A percentile compares a stretch with the other conserved stretches of the same genome.
Conservation (phyloP, 495 filamentous ascomycete genomes). For the Trichoderma erinaceum region DNA sequence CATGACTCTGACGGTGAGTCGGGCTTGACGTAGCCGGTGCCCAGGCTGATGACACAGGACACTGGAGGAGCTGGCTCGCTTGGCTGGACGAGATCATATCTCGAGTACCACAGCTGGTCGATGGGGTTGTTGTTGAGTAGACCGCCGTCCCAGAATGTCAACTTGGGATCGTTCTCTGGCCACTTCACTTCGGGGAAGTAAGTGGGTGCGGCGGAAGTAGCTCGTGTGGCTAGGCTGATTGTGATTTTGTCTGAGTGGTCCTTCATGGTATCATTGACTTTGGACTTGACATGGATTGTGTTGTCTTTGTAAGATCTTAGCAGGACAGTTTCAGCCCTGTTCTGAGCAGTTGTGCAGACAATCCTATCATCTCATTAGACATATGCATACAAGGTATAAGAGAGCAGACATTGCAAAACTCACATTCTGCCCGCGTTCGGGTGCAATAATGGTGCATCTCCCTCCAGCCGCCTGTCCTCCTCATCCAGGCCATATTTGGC, state of each 20-base stretch:
- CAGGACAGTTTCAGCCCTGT: conserved; percentile 1
- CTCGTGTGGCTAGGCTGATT: background rate
- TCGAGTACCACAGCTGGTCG: conserved; percentile 4
- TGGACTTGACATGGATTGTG: background rate
- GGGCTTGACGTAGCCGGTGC: background rate
- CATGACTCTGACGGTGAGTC: background rate
- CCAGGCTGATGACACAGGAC: background rate
- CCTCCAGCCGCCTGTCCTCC: conserved; percentile 19
- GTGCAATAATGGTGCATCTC: conserved; percentile 33
- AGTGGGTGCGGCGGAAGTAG: background rate
- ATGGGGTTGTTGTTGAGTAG: conserved; percentile 10
- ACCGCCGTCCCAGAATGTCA: conserved; percentile 11
- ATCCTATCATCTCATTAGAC: background rate
- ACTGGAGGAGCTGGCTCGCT: background rate
- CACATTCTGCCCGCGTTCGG: conserved; percentile 32
- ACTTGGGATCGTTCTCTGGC: background rate
- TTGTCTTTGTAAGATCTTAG: background rate
- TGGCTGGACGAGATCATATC: conserved; percentile 3
- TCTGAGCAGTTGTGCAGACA: conserved; percentile 2
- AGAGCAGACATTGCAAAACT: background rate
- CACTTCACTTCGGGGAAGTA: conserved; percentile 5
- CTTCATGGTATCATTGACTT: background rate
- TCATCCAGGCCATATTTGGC: conserved; percentile 29
- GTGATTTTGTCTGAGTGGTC: conserved; percentile 4
- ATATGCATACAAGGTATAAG: background rate